Evolutionary conservation across 306 rosid genomes (phyloP), one percentile per base, ranked within the genome.

Genomic region (Prunus campanulata): DNA sequence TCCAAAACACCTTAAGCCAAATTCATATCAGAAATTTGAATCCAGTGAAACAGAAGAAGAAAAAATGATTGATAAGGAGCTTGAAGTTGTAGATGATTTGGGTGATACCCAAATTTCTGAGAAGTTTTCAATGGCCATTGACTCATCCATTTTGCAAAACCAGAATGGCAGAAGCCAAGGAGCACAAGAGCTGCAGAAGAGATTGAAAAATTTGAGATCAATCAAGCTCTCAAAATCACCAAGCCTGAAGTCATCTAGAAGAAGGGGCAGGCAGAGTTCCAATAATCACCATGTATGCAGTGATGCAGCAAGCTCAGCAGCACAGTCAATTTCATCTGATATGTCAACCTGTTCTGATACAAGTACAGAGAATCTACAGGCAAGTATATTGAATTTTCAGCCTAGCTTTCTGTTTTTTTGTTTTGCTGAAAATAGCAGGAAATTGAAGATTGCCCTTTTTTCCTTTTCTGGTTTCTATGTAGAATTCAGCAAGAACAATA

Each of bases 121-220:
- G 74, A 35, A 77, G 47, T 48, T 66, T 61, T 29, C 71, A 60
- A 77, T 52, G 78, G 64, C 80, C 48, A 75, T 69, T 18, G 77
- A 66, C 22, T 78, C 90, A 57, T 71, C 77, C 72, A 54, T 71
- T 68, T 51, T 22, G 59, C 72, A 51, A 55, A 63, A 81, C 27
- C 67, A 73, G 22, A 81, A 63, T 29, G 49, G 68, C 29, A 29
- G 75, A 69, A 66, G 74, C 68, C 66, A 39, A 52, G 85, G 63
- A 76, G 77, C 66, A 71, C 59, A 67, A 27, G 87, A 88, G 66
- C 71, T 84, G 54, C 86, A 64, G 84, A 90, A 71, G 84, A 91
- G 83, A 63, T 47, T 80, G 77, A 92, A 82, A 83, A 91, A 85
- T 77, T 54, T 86, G 69, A 85, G 85, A 32, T 86, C 97, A 77